Conservation (phyloP, 345 rosid species). For the Gossypium australe region DNA sequence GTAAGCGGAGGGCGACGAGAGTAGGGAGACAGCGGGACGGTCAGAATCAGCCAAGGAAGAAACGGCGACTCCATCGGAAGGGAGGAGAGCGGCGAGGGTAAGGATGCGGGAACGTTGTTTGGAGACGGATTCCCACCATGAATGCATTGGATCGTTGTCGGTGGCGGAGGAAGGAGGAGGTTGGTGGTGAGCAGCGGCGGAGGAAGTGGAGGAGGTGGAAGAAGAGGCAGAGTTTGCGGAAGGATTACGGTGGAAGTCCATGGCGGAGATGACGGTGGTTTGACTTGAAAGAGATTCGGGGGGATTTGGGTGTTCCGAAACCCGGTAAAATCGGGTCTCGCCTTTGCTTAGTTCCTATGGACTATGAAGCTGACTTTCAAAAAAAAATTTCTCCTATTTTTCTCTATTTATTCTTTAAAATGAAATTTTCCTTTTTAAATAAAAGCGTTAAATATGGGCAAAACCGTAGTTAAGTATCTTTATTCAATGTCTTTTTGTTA, state of each 20-base stretch:
- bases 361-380: neutral
- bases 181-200: conserved; percentile 20
- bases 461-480: too few relatives aligned
- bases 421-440: too few relatives aligned
- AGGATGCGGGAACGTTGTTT: conserved; percentile 81
- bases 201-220: conserved; percentile 36
- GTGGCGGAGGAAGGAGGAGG: conserved; percentile 21
- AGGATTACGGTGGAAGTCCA: conserved; percentile 18
- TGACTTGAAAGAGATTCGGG: neutral
- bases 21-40: conserved; percentile 85
- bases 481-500: too few relatives aligned
- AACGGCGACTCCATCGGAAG: conserved; percentile 31
- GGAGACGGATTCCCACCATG: conserved; percentile 98
- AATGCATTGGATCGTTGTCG: conserved; percentile 66
- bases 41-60: conserved; percentile 87
- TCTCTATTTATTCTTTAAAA: too few relatives aligned
- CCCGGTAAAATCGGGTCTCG: neutral
- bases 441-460: too few relatives aligned
- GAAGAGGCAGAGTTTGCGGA: conserved; percentile 42
- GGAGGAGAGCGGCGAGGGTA: conserved; percentile 60
- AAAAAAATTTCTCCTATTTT: too few relatives aligned
- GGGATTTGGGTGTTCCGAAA: neutral
- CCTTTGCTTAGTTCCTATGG: neutral
- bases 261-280: conserved; percentile 35
- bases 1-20: conserved; percentile 68